Evolutionary conservation across 1,139 yeast species (phyloP).

Genomic region (Diutina neorugosa): DNA sequence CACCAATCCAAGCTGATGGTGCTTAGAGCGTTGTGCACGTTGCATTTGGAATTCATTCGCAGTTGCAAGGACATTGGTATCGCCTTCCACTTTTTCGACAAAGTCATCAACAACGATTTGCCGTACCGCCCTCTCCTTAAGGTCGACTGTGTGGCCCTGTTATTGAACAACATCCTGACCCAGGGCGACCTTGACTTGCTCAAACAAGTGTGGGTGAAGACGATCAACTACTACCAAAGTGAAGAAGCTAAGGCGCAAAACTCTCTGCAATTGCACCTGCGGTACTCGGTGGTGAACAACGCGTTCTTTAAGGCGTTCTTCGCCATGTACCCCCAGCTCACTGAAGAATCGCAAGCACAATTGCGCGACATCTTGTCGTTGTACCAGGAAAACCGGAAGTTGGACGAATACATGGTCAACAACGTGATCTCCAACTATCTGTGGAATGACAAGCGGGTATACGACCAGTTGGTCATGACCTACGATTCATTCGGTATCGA

Average conservation of each 20-base stretch:
- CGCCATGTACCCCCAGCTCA: constrained; percentile 40
- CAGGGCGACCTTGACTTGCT: constrained; percentile 49
- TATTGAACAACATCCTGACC: constrained; percentile 48
- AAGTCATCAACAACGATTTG: constrained; percentile 53
- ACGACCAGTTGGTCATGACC: constrained; percentile 50
- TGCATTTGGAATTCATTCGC: constrained; percentile 73
- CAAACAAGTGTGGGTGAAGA: constrained; percentile 50
- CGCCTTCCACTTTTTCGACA: constrained; percentile 63
- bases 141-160: constrained; percentile 62
- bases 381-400: constrained; percentile 44
- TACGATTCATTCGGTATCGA: constrained; percentile 47
- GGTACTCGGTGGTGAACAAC: constrained; percentile 59
- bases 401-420: constrained; percentile 72
- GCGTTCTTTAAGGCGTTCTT: constrained; percentile 61
- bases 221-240: constrained; percentile 43
- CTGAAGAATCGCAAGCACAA: constrained; percentile 42
- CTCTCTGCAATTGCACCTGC: constrained; percentile 27
- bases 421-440: constrained; percentile 57
- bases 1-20: constrained; percentile 9
- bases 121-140: constrained; percentile 66
- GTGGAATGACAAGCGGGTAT: constrained; percentile 59
- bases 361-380: constrained; percentile 46
- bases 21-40: constrained; percentile 31
- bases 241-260: constrained; percentile 14
- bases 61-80: constrained; percentile 63